Evolutionary conservation across 768 basidiomycete genomes (phyloP).

Genomic region (Pulveroboletus sp.): DNA sequence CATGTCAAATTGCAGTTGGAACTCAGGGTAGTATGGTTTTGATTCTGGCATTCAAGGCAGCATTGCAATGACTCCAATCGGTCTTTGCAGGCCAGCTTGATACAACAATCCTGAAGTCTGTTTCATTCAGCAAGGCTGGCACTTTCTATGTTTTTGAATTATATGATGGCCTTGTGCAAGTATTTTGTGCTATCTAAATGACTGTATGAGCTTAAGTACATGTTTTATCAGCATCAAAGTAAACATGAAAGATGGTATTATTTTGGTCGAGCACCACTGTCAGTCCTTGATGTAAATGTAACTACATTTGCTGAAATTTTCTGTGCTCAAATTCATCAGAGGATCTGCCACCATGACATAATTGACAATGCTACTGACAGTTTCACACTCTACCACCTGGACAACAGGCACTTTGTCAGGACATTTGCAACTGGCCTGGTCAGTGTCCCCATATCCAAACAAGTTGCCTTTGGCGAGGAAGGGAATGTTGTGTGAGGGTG

Average conservation of each 20-base stretch:
- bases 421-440: too few species aligned
- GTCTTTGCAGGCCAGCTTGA: conserved; percentile 5
- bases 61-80: conserved; percentile 1
- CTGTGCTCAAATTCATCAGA: too few species aligned
- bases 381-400: conserved; percentile 5
- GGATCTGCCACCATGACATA: too few species aligned
- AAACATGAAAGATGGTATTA: neutral
- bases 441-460: conserved; percentile 1
- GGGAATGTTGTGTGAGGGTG: conserved; percentile 3
- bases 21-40: conserved; percentile 6
- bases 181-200: neutral
- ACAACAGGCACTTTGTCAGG: neutral
- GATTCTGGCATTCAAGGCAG: neutral
- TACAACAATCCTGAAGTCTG: conserved; percentile 3
- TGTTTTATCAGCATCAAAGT: conserved; percentile 3
- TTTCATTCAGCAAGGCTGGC: neutral
- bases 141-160: conserved; percentile 5
- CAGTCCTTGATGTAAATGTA: too few species aligned
- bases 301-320: too few species aligned
- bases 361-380: conserved; percentile 8
- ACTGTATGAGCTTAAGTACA: too few species aligned
- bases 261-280: too few species aligned
- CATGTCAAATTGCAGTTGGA: neutral
- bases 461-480: conserved; percentile 9
- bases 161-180: conserved; percentile 9